Conservation (phyloP, 1,284 basidiomycete species). For the Cutaneotrichosporon sp. region DNA sequence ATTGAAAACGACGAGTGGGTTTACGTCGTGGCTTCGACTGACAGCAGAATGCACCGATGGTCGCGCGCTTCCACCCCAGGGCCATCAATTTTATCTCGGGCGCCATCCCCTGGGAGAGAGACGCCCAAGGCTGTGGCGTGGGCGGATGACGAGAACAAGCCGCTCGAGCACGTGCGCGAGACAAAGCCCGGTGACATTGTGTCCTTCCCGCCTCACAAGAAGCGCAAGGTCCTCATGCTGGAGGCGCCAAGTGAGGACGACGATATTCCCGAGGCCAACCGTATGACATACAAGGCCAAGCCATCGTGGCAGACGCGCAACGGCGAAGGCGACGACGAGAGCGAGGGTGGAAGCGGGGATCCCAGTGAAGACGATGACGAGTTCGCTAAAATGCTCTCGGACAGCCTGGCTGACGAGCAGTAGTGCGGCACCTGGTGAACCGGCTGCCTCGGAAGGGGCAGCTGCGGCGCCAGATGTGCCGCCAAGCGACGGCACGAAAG, state of each 20-base stretch:
- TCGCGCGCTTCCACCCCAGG: slow-evolving; percentile 15
- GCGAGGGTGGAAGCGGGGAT: slow-evolving; percentile 6
- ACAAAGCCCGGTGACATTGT: slow-evolving; percentile 17
- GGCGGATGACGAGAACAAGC: slow-evolving; percentile 39
- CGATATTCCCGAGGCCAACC: slow-evolving; percentile 30
- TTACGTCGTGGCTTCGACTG: not conserved
- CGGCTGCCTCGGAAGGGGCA: too few relatives aligned
- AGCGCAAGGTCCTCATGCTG: slow-evolving; percentile 31
- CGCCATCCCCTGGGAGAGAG: not conserved
- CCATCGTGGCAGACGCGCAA: not conserved
- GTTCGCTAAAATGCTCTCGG: slow-evolving; percentile 32
- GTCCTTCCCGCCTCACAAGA: slow-evolving; percentile 20
- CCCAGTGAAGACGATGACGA: slow-evolving; percentile 32
- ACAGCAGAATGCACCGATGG: slow-evolving; percentile 7
- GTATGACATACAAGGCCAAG: slow-evolving; percentile 12
- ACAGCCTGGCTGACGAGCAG: slow-evolving; percentile 6
- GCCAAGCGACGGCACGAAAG: too few relatives aligned
- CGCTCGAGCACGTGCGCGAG: slow-evolving; percentile 26
- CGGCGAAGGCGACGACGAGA: not conserved
- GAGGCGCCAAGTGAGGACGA: slow-evolving; percentile 13
- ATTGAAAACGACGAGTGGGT: slow-evolving; percentile 4
- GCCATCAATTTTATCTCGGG: slow-evolving; percentile 12
- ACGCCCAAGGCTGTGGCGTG: slow-evolving; percentile 34
- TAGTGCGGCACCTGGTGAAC: not conserved
- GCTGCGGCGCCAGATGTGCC: too few relatives aligned